Evolutionary conservation across 768 basidiomycete genomes (phyloP).

Genomic region (Mycena latifolia): DNA sequence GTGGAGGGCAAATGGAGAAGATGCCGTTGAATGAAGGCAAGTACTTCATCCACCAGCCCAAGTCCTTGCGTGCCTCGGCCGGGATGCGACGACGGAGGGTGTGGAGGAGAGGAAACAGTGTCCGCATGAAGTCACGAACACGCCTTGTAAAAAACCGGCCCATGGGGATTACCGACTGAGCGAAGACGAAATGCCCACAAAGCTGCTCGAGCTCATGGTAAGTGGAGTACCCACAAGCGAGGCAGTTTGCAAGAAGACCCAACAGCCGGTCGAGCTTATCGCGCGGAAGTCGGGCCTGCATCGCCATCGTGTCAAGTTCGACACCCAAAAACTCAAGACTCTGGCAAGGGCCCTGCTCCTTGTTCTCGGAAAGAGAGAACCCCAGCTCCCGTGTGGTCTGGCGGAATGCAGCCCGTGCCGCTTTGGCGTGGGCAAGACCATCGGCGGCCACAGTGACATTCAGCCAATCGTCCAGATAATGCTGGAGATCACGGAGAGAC

Average conservation of each 20-base stretch:
- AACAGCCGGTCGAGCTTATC: constrained; percentile 36
- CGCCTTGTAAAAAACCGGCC: constrained; percentile 1
- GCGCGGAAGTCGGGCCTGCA: constrained; percentile 36
- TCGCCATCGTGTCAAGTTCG: constrained; percentile 32
- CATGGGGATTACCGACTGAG: background rate
- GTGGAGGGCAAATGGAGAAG: background rate
- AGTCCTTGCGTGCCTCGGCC: background rate
- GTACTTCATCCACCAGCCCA: background rate
- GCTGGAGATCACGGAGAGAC: constrained; percentile 21
- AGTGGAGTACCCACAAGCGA: background rate
- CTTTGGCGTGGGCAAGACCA: background rate
- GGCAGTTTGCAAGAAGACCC: constrained; percentile 22
- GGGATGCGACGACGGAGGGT: background rate
- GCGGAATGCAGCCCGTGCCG: constrained; percentile 4
- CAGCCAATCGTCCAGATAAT: constrained; percentile 40
- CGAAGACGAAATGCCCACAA: constrained; percentile 2
- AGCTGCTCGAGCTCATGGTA: constrained; percentile 35
- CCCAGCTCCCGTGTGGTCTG: constrained; percentile 31
- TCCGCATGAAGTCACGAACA: background rate
- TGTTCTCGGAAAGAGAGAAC: constrained; percentile 31
- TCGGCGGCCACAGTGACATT: constrained; percentile 20
- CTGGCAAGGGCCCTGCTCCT: constrained; percentile 31
- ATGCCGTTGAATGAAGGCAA: constrained; percentile 1
- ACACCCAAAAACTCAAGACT: constrained; percentile 37
- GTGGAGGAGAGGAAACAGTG: background rate